Conservation (phyloP, 768 basidiomycete genomes). For the Leccinum pellstonianum region DNA sequence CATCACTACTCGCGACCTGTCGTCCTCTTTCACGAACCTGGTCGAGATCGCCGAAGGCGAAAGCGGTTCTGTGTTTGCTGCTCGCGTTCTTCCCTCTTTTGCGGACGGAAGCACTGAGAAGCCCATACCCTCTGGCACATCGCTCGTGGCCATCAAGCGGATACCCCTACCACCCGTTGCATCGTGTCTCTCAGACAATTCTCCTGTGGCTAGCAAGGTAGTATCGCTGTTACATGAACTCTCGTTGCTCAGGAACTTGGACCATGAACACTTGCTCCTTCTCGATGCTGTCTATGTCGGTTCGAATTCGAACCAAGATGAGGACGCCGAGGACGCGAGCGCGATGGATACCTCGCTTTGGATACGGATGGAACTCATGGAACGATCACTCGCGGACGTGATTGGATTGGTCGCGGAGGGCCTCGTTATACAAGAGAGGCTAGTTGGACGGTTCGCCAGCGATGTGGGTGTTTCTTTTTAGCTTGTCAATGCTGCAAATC, state of each 20-base stretch:
- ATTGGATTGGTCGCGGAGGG: constrained; percentile 62
- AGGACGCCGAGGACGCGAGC: constrained; percentile 12
- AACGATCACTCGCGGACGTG: constrained; percentile 81
- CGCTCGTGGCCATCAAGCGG: constrained; percentile 75
- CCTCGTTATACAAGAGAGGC: constrained; percentile 61
- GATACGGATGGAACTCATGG: constrained; percentile 91
- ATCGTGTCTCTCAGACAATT: constrained; percentile 18
- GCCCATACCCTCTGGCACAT: constrained; percentile 27
- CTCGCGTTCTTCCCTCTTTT: constrained; percentile 28
- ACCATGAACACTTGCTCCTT: constrained; percentile 60
- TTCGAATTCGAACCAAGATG: constrained; percentile 35
- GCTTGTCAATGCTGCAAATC: neutral
- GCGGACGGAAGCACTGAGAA: constrained; percentile 20
- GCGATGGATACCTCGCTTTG: constrained; percentile 61
- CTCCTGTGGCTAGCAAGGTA: constrained; percentile 56
- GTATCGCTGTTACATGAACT: constrained; percentile 63
- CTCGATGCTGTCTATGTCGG: constrained; percentile 74
- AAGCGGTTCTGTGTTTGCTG: constrained; percentile 66
- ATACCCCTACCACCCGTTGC: constrained; percentile 54
- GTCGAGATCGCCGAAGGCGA: constrained; percentile 84
- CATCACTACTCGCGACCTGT: constrained; percentile 58
- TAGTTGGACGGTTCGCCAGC: constrained; percentile 70
- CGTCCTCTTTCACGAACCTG: constrained; percentile 61
- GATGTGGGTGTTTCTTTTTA: constrained; percentile 56
- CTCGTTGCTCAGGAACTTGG: constrained; percentile 51